Evolutionary conservation across 140 eudicot genomes (phyloP).

Genomic region (Cichorium intybus): DNA sequence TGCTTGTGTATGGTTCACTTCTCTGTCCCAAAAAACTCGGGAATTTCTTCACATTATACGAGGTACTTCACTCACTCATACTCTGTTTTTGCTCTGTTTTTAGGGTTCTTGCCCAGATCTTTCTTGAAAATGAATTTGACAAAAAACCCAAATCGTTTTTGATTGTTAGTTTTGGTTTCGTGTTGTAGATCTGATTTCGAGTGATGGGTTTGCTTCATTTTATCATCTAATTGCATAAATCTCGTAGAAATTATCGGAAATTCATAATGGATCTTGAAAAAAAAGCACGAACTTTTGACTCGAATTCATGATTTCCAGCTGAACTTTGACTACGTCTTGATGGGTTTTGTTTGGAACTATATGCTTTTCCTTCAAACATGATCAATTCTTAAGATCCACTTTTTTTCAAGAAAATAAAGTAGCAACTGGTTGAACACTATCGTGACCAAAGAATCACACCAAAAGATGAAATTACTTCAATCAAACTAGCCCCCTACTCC

Average conservation of each 20-base stretch:
- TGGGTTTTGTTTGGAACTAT: slow-evolving; percentile 13
- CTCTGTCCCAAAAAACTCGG: slow-evolving; percentile 28
- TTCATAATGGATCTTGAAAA: slow-evolving; percentile 13
- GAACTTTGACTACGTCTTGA: slow-evolving; percentile 3
- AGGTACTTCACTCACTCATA: slow-evolving; percentile 19
- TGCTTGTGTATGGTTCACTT: slow-evolving; percentile 24
- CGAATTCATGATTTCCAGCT: slow-evolving; percentile 15
- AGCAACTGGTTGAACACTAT: slow-evolving; percentile 10
- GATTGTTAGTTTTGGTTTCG: slow-evolving; percentile 4
- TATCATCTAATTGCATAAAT: not conserved
- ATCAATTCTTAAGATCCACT: slow-evolving; percentile 29
- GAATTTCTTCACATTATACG: slow-evolving; percentile 17
- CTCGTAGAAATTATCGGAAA: not conserved
- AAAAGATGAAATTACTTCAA: not conserved
- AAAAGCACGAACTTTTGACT: not conserved
- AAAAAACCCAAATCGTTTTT: slow-evolving; percentile 3
- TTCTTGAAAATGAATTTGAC: not conserved
- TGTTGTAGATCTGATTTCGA: slow-evolving; percentile 32
- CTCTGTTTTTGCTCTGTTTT: slow-evolving; percentile 32
- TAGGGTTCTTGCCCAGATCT: slow-evolving; percentile 23
- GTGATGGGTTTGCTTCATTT: slow-evolving; percentile 12
- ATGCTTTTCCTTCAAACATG: slow-evolving; percentile 15
- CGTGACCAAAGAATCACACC: slow-evolving; percentile 14
- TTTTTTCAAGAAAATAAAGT: slow-evolving; percentile 14
- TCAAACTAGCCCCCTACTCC: not conserved